Base-by-base conservation (phyloP, 768 basidiomycete genomes). In the Cubamyces lactineus region DNA sequence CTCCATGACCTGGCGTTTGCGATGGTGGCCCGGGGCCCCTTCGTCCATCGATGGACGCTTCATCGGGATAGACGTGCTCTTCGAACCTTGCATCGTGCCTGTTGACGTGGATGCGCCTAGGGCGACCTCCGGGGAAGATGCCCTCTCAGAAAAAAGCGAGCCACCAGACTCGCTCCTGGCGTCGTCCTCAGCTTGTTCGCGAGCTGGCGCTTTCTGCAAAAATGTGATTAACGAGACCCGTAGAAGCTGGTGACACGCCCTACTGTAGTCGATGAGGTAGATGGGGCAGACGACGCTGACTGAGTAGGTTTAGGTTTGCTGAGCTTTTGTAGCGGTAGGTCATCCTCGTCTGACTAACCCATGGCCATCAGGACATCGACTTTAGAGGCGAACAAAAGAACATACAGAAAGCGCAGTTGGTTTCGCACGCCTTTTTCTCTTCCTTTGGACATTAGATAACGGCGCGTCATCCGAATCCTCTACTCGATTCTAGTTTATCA, bases 41-140 rank as follows among this genome's bases (percentile, higher is more conserved):
- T 64, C 54, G 2, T 64, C 54, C 3, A n/a, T 7, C 3, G 53
- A 24, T 8, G 63, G 59, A 9, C 63, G 58, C 42, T 64, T 64
- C 54, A 46, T 46, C 15, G 64, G 59, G 30, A 64, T 38, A 1
- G 26, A 57, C 12, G 47, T 19, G 5, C 16, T 41, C 15, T 50
- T 39, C 17, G 26, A 45, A 16, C 12, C 38, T 50, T 13, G 23
- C 7, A 5, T 38, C 1, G 55, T 17, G 8, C 16, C 26, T 12
- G 23, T 21, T 3, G 59, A 41, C 13, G 42, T 6, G 28, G 26
- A 21, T 7, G 43, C 17, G 4, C 50, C 47, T 7, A 57, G 50
- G 2, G 64, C 59, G 16, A 65, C 53, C 16, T 66, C 65, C 30
- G 62, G 66, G 24, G 66, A 66, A 13, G 66, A 63, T 12, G 41